Evolutionary conservation across 2,329 filamentous ascomycete genomes (phyloP).

Genomic region (Cytospora mali): DNA sequence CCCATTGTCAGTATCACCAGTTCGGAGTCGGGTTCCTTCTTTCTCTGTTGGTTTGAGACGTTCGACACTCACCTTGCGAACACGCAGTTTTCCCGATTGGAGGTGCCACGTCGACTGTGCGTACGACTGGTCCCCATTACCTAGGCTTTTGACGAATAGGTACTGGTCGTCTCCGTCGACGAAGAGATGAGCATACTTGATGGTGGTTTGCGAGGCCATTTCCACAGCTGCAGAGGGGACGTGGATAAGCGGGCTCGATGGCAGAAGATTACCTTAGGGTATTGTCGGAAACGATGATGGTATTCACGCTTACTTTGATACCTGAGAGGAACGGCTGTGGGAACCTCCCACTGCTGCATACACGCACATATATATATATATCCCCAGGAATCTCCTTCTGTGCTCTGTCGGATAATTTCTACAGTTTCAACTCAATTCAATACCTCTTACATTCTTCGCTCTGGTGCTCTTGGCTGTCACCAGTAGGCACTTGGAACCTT

Average conservation of each 20-base stretch:
- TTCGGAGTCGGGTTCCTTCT: neutral
- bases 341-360: neutral
- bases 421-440: too few relatives aligned
- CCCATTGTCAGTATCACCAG: neutral
- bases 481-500: too few relatives aligned
- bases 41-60: neutral
- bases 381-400: too few relatives aligned
- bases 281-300: neutral
- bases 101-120: neutral
- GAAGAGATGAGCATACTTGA: neutral
- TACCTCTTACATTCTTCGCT: too few relatives aligned
- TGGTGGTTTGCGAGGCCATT: neutral
- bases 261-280: too few relatives aligned
- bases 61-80: slow-evolving; percentile 1
- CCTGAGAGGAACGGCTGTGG: neutral
- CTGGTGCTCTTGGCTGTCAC: too few relatives aligned
- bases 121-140: neutral
- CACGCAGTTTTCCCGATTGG: neutral
- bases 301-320: neutral
- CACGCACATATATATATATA: neutral
- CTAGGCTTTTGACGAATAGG: neutral
- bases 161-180: neutral
- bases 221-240: neutral
- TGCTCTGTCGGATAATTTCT: too few relatives aligned
- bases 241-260: too few relatives aligned